Evolutionary conservation across 257 asterid species (phyloP).

Genomic region (Przewalskia tangutica): DNA sequence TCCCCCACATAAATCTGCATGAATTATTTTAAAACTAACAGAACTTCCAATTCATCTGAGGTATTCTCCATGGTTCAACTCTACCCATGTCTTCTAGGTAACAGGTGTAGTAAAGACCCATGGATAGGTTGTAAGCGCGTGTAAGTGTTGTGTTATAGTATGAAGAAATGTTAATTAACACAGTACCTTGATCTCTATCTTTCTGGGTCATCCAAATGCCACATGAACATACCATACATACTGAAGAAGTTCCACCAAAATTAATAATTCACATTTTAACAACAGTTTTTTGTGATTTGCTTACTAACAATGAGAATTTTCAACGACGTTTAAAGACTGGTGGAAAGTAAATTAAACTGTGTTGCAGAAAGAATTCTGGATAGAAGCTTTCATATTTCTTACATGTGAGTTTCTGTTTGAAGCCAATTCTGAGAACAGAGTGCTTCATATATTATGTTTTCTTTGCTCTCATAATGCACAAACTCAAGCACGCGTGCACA

Average conservation of each 20-base stretch:
- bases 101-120: background rate
- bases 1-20: background rate
- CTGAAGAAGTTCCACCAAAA: background rate
- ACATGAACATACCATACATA: background rate
- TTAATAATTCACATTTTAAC: background rate
- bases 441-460: background rate
- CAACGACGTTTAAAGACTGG: background rate
- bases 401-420: background rate
- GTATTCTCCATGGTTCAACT: background rate
- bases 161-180: background rate
- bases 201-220: background rate
- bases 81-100: background rate
- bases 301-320: background rate
- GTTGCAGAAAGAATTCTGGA: background rate
- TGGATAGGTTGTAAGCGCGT: background rate
- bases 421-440: background rate
- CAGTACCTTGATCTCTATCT: background rate
- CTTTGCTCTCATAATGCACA: background rate
- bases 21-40: background rate
- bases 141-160: background rate
- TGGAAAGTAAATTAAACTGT: background rate
- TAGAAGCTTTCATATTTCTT: background rate
- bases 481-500: background rate
- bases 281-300: background rate
- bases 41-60: background rate